phyloP scores from a whole-genome alignment of 2,329 filamentous ascomycete genomes.

The Blastomyces silverae region DNA sequence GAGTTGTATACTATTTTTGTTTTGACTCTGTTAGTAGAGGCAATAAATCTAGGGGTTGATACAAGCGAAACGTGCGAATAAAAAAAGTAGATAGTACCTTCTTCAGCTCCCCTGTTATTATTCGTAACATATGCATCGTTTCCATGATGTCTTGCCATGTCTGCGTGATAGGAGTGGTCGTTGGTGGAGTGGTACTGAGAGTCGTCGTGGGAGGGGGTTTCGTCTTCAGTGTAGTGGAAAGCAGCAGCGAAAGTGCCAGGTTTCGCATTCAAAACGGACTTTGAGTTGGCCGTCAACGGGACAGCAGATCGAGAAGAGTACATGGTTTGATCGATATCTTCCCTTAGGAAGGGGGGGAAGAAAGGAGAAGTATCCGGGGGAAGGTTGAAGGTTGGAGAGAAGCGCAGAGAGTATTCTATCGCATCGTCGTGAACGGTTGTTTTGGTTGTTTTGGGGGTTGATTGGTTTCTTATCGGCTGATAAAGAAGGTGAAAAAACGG shows the following conservation, averaged over 20 bases:
- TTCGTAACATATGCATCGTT: conserved; percentile 21
- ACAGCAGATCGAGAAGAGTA: conserved; percentile 32
- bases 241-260: conserved; percentile 34
- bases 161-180: conserved; percentile 8
- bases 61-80: neutral
- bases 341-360: neutral
- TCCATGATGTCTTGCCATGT: conserved; percentile 12
- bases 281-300: conserved; percentile 30
- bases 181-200: conserved; percentile 9
- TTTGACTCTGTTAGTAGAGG: conserved; percentile 2
- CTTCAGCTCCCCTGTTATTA: conserved; percentile 12
- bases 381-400: conserved; percentile 8
- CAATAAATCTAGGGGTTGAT: no score
- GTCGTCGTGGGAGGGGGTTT: conserved; percentile 22
- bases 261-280: conserved; percentile 33
- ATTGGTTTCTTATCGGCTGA: conserved; percentile 1
- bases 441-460: neutral
- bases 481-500: neutral
- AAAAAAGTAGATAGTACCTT: neutral
- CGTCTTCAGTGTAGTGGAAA: conserved; percentile 41
- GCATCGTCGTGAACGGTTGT: conserved; percentile 9
- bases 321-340: conserved; percentile 24
- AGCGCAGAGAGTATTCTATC: conserved; percentile 13
- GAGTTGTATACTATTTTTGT: conserved; percentile 13
- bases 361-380: neutral